phyloP scores from a whole-genome alignment of 768 basidiomycete genomes.

The Serendipita sp. region DNA sequence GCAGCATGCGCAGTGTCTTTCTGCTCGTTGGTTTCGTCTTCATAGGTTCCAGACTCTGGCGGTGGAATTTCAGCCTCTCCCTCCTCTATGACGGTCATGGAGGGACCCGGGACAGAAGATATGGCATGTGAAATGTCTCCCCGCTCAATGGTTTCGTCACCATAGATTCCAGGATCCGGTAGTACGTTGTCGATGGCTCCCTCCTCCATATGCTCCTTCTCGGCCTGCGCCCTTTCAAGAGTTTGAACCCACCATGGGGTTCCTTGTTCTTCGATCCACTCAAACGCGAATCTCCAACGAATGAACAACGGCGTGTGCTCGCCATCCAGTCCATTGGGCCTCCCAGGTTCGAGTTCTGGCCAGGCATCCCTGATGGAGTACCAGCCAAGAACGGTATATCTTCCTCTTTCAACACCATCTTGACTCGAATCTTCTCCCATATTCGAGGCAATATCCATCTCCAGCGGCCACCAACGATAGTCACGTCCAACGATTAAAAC shows the following conservation, averaged over 20 bases:
- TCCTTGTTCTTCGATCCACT: slow-evolving; percentile 65
- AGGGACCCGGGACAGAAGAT: too few species aligned
- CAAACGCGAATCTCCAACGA: slow-evolving; percentile 70
- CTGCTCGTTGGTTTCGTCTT: too few species aligned
- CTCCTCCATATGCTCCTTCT: neutral
- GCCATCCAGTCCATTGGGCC: neutral
- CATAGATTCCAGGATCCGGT: neutral
- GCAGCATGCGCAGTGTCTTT: neutral
- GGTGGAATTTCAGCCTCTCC: too few species aligned
- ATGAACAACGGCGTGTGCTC: slow-evolving; percentile 24
- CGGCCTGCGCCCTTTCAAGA: neutral
- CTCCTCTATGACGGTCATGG: too few species aligned
- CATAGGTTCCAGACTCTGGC: too few species aligned
- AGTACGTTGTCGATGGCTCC: neutral
- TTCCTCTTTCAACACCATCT: neutral
- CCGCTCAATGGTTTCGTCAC: too few species aligned
- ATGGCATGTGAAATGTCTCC: too few species aligned
- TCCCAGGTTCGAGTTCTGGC: slow-evolving; percentile 31
- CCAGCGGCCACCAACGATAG: slow-evolving; percentile 24
- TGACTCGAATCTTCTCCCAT: neutral
- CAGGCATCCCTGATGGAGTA: slow-evolving; percentile 58
- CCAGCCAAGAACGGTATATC: slow-evolving; percentile 45
- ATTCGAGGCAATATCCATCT: neutral
- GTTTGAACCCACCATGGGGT: slow-evolving; percentile 33
- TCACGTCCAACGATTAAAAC: slow-evolving; percentile 60